phyloP scores from a whole-genome alignment of 495 filamentous ascomycete genomes.

The Chaetomidium leptoderma region DNA sequence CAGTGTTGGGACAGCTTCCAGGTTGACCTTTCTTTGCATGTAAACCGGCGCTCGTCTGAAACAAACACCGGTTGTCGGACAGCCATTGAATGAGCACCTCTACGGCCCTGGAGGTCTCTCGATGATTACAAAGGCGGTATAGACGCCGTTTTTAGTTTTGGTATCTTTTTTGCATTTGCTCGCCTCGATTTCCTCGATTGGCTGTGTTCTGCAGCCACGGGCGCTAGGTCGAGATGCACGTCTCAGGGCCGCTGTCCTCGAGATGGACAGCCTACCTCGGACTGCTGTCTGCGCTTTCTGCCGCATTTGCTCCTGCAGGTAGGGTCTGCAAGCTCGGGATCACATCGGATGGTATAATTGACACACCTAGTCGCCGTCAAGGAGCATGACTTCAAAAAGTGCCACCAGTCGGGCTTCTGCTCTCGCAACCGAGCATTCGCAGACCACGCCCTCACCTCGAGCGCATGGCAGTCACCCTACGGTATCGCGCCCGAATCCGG shows the following conservation, averaged over 20 bases:
- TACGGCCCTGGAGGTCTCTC: constrained; percentile 23
- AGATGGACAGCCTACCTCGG: constrained; percentile 55
- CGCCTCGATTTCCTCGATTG: constrained; percentile 2
- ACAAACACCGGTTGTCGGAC: constrained; percentile 2
- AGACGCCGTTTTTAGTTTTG: constrained; percentile 11
- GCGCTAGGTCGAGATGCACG: constrained; percentile 33
- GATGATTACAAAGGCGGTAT: constrained; percentile 15
- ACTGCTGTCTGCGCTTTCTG: constrained; percentile 41
- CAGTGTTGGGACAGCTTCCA: constrained; percentile 21
- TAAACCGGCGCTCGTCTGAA: not conserved
- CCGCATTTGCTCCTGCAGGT: constrained; percentile 50
- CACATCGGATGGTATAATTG: not conserved
- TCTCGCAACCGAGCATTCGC: constrained; percentile 88
- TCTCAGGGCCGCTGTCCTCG: constrained; percentile 43
- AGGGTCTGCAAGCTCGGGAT: constrained; percentile 17
- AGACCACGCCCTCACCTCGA: constrained; percentile 61
- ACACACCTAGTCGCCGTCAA: constrained; percentile 69
- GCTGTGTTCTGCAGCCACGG: constrained; percentile 8
- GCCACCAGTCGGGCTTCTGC: constrained; percentile 92
- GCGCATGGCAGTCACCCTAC: constrained; percentile 78
- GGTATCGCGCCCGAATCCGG: constrained; percentile 65
- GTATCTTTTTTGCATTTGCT: constrained; percentile 15
- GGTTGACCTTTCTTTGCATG: not conserved
- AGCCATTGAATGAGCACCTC: constrained; percentile 16
- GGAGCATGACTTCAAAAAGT: constrained; percentile 94